These are phyloP conservation scores for Blastobotrys petasosporus DNA, from an alignment of 1,139 yeast species.

Conservation along the genomic window DNA sequence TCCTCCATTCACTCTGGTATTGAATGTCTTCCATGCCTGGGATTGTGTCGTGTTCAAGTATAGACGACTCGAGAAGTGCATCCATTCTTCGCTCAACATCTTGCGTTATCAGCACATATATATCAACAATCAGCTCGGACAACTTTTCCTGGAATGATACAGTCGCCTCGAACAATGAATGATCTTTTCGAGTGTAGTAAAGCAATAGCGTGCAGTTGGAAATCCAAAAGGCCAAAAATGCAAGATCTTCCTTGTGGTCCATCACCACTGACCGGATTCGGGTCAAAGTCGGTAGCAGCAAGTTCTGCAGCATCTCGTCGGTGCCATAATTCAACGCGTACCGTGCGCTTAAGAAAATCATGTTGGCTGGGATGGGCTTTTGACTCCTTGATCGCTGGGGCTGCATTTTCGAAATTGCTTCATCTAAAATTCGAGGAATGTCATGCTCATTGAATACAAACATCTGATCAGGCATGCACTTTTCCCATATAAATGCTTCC, in stretches of 20 bases:
- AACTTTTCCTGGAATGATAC: constrained; percentile 31
- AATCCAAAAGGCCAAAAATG: constrained; percentile 40
- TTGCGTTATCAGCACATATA: constrained; percentile 33
- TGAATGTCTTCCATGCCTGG: constrained; percentile 39
- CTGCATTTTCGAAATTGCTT: constrained; percentile 34
- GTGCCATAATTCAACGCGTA: constrained; percentile 38
- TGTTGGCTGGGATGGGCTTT: constrained; percentile 40
- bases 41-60: constrained; percentile 40
- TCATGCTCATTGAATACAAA: constrained; percentile 37
- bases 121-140: constrained; percentile 33
- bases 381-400: constrained; percentile 37
- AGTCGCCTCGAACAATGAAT: constrained; percentile 29
- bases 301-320: constrained; percentile 31
- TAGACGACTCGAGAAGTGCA: constrained; percentile 34
- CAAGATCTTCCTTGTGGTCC: constrained; percentile 35
- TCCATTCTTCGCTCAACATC: constrained; percentile 37
- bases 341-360: constrained; percentile 37
- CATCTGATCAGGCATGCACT: constrained; percentile 38
- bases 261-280: constrained; percentile 33
- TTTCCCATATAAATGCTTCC: constrained; percentile 35
- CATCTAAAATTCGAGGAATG: constrained; percentile 36
- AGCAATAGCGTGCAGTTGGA: constrained; percentile 36
- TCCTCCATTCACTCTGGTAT: constrained; percentile 40
- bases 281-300: constrained; percentile 33
- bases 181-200: constrained; percentile 38